A percentile compares a stretch with the other conserved stretches of the same genome.
Evolutionary conservation across 768 basidiomycete species (phyloP).

Genomic region (Tulasnella sp.): DNA sequence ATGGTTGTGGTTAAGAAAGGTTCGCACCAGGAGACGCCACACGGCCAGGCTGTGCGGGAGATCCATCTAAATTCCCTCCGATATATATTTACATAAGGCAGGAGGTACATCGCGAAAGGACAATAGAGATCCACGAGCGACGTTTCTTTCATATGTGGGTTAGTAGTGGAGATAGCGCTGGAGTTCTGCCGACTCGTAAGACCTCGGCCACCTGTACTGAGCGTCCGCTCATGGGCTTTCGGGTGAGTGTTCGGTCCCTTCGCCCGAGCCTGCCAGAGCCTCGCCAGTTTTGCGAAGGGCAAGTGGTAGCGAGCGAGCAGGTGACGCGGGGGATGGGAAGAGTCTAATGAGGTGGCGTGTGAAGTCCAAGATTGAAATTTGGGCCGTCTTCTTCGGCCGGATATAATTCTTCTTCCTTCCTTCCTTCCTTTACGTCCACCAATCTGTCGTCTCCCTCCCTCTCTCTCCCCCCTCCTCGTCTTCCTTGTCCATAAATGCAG

Average conservation of each 20-base stretch:
- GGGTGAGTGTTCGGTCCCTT: neutral
- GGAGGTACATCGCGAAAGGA: too few relatives aligned
- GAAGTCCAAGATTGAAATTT: neutral
- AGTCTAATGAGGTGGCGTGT: conserved; percentile 5
- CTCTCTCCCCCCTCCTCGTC: neutral
- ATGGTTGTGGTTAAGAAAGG: too few relatives aligned
- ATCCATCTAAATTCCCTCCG: too few relatives aligned
- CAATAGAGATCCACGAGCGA: too few relatives aligned
- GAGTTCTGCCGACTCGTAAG: neutral
- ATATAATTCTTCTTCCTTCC: neutral
- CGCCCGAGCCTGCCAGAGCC: neutral
- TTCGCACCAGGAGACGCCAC: too few relatives aligned
- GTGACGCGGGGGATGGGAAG: neutral
- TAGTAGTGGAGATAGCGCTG: too few relatives aligned
- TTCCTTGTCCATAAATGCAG: neutral
- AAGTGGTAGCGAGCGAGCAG: neutral
- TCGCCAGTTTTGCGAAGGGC: neutral
- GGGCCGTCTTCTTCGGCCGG: conserved; percentile 7
- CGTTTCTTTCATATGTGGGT: too few relatives aligned
- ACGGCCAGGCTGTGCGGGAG: too few relatives aligned
- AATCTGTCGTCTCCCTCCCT: neutral
- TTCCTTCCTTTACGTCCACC: conserved; percentile 1
- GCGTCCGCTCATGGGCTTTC: too few relatives aligned
- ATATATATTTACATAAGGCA: too few relatives aligned
- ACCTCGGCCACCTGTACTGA: neutral